Base-by-base conservation (phyloP, 257 asterid genomes). In the Solanum arcanum region DNA sequence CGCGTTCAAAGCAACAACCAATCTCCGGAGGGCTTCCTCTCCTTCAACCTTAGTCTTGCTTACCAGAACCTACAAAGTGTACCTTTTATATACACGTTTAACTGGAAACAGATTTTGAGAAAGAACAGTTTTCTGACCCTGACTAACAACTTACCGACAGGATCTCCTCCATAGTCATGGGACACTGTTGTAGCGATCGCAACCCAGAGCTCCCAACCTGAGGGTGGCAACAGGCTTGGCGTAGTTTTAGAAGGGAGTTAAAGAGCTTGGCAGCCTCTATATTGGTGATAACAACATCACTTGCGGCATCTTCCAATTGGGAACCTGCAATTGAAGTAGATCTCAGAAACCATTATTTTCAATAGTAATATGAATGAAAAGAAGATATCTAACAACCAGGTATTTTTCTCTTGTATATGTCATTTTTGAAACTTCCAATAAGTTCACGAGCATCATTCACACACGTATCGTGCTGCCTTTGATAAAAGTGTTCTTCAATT, bases 161-260 rank as follows among this genome's bases (percentile, higher is more conserved):
- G 86, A 97, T 93, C 91, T 97, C 99, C 87, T 95, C 99, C 99
- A 97, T 97, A 78, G 99, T 95, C 99, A 97, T 94, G 77, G 99
- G 99, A 88, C 98, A 94, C 89, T 93, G 96, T 86, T 97, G 99
- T 92, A 95, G 87, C 75, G 98, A 90, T 66, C 99, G 98, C 85
- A 97, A 86, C 81, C 99, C 99, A 88, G 98, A 94, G 92, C 99
- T 97, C 92, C 99, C 99, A 75, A 97, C 99, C 92, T 97, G 99
- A 90, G 99, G 99, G 92, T 97, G 99, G 89, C 99, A 97, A 88
- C 99, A 97, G 25, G 99, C 99, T 90, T 97, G 99, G 39, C 99
- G 99, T 90, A 97, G 99, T 95, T 95, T 97, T 86, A 97, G 92
- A 90, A 97, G 98, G 60, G 99, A 97, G 93, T 92, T 93, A 85